phyloP scores from a whole-genome alignment of 495 filamentous ascomycete genomes.

The Daldinia vernicosa region DNA sequence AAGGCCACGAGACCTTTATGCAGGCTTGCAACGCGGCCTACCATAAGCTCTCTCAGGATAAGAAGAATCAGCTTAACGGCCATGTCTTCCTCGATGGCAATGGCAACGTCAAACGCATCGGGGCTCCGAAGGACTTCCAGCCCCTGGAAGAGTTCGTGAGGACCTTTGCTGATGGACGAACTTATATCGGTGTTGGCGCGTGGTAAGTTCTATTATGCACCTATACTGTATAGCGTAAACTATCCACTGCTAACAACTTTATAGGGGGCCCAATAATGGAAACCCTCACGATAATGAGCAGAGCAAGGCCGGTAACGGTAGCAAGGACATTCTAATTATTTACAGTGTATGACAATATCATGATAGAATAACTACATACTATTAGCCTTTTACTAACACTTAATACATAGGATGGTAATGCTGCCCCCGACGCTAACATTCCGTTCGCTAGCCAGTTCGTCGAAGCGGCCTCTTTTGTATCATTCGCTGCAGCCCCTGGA shows the following conservation, averaged over 20 bases:
- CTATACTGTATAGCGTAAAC: neutral
- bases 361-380: neutral
- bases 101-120: slow-evolving; percentile 50
- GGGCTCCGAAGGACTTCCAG: slow-evolving; percentile 49
- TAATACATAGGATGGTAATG: slow-evolving; percentile 49
- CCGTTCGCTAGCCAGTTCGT: slow-evolving; percentile 24
- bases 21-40: slow-evolving; percentile 49
- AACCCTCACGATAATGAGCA: slow-evolving; percentile 44
- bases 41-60: slow-evolving; percentile 42
- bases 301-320: slow-evolving; percentile 49
- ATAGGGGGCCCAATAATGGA: slow-evolving; percentile 37
- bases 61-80: slow-evolving; percentile 45
- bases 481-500: neutral
- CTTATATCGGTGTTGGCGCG: slow-evolving; percentile 56
- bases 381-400: slow-evolving; percentile 8
- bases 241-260: slow-evolving; percentile 23
- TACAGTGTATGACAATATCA: slow-evolving; percentile 42
- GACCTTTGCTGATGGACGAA: slow-evolving; percentile 53
- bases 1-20: slow-evolving; percentile 54
- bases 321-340: slow-evolving; percentile 51
- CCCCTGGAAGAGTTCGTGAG: slow-evolving; percentile 51
- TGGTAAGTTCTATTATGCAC: slow-evolving; percentile 44
- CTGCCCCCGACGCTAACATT: slow-evolving; percentile 45
- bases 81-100: slow-evolving; percentile 47
- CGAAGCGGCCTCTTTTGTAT: slow-evolving; percentile 5